Percentiles rank a stretch among this genome's conserved stretches.
Conservation (phyloP, 208 protist species). For the Wallacemonas sp. region DNA sequence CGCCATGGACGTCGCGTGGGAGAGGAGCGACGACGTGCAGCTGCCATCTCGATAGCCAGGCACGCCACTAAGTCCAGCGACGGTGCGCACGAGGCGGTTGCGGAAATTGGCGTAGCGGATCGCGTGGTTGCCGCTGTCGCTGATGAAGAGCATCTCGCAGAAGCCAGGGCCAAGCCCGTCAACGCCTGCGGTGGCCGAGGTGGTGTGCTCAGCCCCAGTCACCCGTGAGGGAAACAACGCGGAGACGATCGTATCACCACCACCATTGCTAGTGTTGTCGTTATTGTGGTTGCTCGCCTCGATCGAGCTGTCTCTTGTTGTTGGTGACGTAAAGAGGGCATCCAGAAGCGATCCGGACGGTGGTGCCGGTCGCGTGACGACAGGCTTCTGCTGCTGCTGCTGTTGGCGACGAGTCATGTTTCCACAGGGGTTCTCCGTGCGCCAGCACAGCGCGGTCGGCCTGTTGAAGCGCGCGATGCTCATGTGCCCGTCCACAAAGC, state of each 20-base stretch:
- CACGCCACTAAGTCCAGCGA: slow-evolving; percentile 62
- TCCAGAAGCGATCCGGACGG: background rate
- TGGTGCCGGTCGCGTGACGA: background rate
- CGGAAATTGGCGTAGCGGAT: slow-evolving; percentile 73
- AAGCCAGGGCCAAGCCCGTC: slow-evolving; percentile 19
- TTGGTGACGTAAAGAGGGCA: background rate
- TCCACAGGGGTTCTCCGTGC: slow-evolving; percentile 31
- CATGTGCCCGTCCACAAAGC: slow-evolving; percentile 79
- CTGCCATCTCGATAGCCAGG: slow-evolving; percentile 81
- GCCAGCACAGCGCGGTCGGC: slow-evolving; percentile 78
- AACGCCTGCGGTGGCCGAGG: background rate
- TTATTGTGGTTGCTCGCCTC: too few relatives aligned
- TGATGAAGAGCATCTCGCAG: slow-evolving; percentile 76
- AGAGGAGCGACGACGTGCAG: slow-evolving; percentile 45
- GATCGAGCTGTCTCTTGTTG: background rate
- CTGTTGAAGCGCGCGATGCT: slow-evolving; percentile 56
- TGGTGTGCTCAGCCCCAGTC: background rate
- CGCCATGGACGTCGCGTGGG: slow-evolving; percentile 50
- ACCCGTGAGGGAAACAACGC: background rate
- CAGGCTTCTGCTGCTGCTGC: background rate
- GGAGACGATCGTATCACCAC: too few relatives aligned
- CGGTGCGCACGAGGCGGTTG: slow-evolving; percentile 64
- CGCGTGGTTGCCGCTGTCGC: slow-evolving; percentile 71
- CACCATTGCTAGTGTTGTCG: too few relatives aligned
- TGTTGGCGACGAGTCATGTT: slow-evolving; percentile 5